These are phyloP conservation scores for Aureobasidium melanogenum DNA, from an alignment of 2,329 filamentous ascomycete species.

Conservation along the genomic window DNA sequence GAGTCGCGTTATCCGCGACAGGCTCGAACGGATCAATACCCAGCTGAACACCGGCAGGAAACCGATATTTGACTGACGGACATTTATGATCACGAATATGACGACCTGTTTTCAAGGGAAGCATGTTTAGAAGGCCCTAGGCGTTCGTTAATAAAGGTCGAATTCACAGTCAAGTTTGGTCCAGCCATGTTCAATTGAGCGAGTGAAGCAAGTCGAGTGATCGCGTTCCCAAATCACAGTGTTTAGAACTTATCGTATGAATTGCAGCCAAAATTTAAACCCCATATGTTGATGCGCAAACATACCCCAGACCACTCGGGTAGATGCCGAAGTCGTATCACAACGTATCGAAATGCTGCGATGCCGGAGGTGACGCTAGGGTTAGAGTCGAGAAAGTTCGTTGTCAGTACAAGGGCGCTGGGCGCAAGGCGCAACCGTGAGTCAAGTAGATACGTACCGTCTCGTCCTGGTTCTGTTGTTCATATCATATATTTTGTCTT, in stretches of 20 bases:
- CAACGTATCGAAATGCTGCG: neutral
- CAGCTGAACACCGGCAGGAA: too few relatives aligned
- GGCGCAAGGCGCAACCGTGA: neutral
- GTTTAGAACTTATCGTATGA: too few relatives aligned
- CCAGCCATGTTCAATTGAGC: neutral
- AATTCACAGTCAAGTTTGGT: neutral
- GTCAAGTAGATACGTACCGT: neutral
- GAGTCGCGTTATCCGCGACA: neutral
- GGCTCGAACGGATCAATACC: neutral
- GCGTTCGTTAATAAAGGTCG: neutral
- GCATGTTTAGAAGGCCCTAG: too few relatives aligned
- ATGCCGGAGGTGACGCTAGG: conserved; percentile 7
- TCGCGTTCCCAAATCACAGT: neutral
- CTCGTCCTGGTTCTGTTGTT: neutral
- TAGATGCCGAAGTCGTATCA: conserved; percentile 3
- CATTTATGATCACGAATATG: neutral
- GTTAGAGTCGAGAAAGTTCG: neutral
- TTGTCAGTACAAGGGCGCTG: neutral
- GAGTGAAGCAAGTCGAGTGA: neutral
- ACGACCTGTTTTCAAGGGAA: neutral
- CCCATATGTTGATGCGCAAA: neutral
- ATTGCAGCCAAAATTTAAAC: too few relatives aligned
- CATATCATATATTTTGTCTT: neutral
- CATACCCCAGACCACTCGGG: neutral
- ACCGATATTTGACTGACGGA: neutral